Percentiles rank a stretch among this genome's conserved stretches.
phyloP scores from a whole-genome alignment of 2,329 filamentous ascomycete genomes.

The Volutella citrinella region DNA sequence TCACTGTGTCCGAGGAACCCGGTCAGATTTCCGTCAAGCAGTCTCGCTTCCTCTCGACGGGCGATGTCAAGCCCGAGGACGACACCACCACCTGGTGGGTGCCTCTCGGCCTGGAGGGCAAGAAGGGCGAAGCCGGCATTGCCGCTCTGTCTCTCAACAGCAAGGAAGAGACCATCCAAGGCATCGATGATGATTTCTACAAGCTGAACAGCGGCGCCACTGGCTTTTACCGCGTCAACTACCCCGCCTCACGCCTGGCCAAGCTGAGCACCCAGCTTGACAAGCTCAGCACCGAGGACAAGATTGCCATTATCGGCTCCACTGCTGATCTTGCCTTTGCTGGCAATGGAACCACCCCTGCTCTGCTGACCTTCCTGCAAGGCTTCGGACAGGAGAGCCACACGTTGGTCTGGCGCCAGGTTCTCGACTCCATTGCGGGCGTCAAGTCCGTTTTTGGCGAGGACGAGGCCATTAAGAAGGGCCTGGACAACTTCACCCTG shows the following conservation, averaged over 20 bases:
- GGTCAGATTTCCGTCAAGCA: conserved; percentile 82
- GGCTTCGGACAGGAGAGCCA: conserved; percentile 80
- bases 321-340: conserved; percentile 86
- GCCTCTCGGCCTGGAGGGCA: conserved; percentile 80
- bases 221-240: conserved; percentile 90
- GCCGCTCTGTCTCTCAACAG: conserved; percentile 66
- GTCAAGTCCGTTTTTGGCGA: conserved; percentile 84
- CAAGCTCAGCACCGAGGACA: conserved; percentile 78
- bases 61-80: conserved; percentile 87
- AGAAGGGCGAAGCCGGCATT: conserved; percentile 60
- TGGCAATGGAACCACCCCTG: conserved; percentile 77
- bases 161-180: conserved; percentile 74
- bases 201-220: conserved; percentile 89
- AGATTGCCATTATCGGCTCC: conserved; percentile 88
- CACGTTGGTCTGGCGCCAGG: conserved; percentile 86
- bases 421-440: conserved; percentile 71
- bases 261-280: conserved; percentile 77
- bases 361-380: conserved; percentile 78
- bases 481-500: conserved; percentile 74
- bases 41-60: conserved; percentile 84
- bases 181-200: conserved; percentile 79
- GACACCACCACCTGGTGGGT: conserved; percentile 96
- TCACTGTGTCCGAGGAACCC: conserved; percentile 80
- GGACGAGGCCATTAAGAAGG: conserved; percentile 67
- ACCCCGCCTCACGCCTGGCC: conserved; percentile 77